These are phyloP conservation scores for Cyclotella baltica DNA, from an alignment of 108 stramenopile genomes.

Conservation along the genomic window DNA sequence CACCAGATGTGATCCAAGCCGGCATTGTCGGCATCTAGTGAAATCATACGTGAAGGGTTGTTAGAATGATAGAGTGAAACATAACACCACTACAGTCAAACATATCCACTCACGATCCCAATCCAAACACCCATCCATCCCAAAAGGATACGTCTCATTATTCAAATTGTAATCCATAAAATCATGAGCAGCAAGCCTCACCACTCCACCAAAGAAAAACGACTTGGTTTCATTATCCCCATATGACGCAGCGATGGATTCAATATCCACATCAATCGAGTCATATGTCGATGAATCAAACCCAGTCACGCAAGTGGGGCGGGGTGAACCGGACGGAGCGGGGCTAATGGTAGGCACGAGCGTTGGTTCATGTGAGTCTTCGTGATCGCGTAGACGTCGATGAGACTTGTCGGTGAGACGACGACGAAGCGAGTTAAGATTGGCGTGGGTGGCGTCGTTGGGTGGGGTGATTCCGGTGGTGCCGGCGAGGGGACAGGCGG, in stretches of 20 bases:
- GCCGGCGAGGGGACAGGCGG: too few species aligned
- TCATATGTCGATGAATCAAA: constrained; percentile 37
- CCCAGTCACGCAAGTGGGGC: constrained; percentile 7
- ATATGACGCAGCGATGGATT: neutral
- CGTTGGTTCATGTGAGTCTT: too few species aligned
- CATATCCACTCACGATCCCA: too few species aligned
- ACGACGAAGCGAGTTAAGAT: constrained; percentile 11
- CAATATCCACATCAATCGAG: constrained; percentile 30
- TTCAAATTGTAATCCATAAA: constrained; percentile 38
- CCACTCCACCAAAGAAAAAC: constrained; percentile 44
- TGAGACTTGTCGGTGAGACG: constrained; percentile 6
- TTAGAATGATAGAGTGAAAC: too few species aligned
- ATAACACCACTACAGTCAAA: too few species aligned
- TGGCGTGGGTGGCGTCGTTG: neutral
- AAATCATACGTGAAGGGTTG: too few species aligned
- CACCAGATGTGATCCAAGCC: constrained; percentile 43
- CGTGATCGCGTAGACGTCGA: too few species aligned
- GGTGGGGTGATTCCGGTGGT: too few species aligned
- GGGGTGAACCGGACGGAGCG: too few species aligned
- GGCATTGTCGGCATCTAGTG: constrained; percentile 21
- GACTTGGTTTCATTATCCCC: constrained; percentile 7
- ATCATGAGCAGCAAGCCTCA: constrained; percentile 50
- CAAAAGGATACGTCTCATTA: neutral
- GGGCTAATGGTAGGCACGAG: neutral
- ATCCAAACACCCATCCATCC: constrained; percentile 45